phyloP scores from a whole-genome alignment of 306 rosid species.

The Clitoria ternatea region DNA sequence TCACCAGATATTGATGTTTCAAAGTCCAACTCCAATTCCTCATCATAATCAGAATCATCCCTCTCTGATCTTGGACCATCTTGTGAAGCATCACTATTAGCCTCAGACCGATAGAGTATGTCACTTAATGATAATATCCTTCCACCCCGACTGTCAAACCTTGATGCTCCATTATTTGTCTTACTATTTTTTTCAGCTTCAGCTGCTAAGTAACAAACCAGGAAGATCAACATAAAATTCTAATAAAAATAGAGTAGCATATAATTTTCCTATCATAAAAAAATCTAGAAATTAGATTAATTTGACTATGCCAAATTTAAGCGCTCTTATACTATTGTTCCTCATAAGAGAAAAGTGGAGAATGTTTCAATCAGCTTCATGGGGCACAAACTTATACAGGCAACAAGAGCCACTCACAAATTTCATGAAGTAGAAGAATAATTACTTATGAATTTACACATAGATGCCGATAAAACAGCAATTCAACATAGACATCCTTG shows the following conservation, averaged over 20 bases:
- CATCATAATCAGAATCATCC: slow-evolving; percentile 94
- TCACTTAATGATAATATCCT: slow-evolving; percentile 73
- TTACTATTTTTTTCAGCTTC: slow-evolving; percentile 66
- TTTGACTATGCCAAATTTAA: background rate
- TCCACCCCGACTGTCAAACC: slow-evolving; percentile 66
- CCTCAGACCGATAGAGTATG: slow-evolving; percentile 76
- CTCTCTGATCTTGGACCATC: slow-evolving; percentile 89
- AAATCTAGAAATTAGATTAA: background rate
- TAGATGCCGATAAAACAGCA: background rate
- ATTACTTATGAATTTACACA: slow-evolving; percentile 1
- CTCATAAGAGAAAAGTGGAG: background rate
- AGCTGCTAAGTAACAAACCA: slow-evolving; percentile 43
- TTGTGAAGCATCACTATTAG: slow-evolving; percentile 77
- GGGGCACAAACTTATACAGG: background rate
- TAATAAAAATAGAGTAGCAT: slow-evolving; percentile 13
- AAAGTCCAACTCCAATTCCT: slow-evolving; percentile 85
- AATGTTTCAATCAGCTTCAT: slow-evolving; percentile 2
- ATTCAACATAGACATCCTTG: background rate
- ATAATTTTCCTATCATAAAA: background rate
- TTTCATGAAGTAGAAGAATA: background rate
- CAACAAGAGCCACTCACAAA: background rate
- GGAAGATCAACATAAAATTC: slow-evolving; percentile 21
- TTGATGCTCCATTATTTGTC: slow-evolving; percentile 52
- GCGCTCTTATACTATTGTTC: background rate
- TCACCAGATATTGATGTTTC: slow-evolving; percentile 88